Conservation (phyloP, 2,329 filamentous ascomycete species). For the Pestalotiopsis sp. region DNA sequence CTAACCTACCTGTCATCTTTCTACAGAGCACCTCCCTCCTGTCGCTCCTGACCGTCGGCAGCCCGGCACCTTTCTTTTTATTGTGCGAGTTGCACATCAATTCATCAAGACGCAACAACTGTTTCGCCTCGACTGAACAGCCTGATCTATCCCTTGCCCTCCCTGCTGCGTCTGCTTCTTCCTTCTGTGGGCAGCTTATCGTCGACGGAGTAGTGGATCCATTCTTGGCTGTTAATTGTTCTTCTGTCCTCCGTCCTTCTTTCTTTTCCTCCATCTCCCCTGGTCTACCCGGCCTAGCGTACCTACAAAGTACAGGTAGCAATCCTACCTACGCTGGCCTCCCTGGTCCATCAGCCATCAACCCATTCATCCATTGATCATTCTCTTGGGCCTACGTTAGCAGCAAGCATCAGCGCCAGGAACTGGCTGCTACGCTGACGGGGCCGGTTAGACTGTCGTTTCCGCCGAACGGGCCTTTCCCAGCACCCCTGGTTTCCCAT, state of each 20-base stretch:
- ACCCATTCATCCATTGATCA: not conserved
- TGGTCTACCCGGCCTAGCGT: not conserved
- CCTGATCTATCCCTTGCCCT: conserved; percentile 7
- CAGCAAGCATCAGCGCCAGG: not conserved
- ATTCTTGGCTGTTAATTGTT: not conserved
- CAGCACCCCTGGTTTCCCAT: conserved; percentile 3
- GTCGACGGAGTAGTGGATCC: not conserved
- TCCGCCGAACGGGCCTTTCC: not conserved
- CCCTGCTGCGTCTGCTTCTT: not conserved
- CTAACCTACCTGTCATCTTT: not conserved
- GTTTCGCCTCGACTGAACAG: conserved; percentile 4
- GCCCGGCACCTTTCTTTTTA: not conserved
- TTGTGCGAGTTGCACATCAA: conserved; percentile 6
- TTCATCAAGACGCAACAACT: not conserved
- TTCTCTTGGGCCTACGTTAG: not conserved
- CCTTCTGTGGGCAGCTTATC: not conserved
- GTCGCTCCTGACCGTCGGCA: not conserved
- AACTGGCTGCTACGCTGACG: not conserved
- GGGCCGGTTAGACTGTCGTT: conserved; percentile 5
- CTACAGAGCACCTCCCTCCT: not conserved
- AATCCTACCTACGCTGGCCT: not conserved
- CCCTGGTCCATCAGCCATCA: not conserved
- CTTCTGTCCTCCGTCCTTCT: not conserved
- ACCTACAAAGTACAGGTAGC: too few species aligned
- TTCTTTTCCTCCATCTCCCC: not conserved